A percentile compares a stretch with the other conserved stretches of the same genome.
Evolutionary conservation across 208 protist species (phyloP).

Genomic region (Tritrichomonas foetus): DNA sequence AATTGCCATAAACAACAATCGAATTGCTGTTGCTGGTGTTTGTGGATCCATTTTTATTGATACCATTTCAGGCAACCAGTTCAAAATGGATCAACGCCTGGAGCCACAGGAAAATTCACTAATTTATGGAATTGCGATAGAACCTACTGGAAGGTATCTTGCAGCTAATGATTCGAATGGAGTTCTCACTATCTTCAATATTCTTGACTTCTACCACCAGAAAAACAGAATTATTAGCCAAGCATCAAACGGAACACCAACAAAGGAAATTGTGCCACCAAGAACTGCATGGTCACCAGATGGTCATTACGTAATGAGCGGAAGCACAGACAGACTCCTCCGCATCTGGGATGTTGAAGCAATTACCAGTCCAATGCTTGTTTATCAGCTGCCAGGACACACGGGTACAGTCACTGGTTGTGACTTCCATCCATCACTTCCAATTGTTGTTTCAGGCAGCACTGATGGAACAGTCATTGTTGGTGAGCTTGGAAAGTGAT

Average conservation of each 20-base stretch:
- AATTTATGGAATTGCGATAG: not conserved
- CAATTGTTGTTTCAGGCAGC: slow-evolving; percentile 56
- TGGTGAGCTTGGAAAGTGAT: slow-evolving; percentile 48
- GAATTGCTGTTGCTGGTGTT: not conserved
- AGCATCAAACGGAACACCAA: no score
- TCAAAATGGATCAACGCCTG: not conserved
- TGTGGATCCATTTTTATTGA: not conserved
- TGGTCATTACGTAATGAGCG: slow-evolving; percentile 48
- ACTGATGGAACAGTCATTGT: slow-evolving; percentile 49
- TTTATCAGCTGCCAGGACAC: slow-evolving; percentile 63
- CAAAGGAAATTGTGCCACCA: not conserved
- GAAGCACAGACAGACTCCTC: slow-evolving; percentile 58
- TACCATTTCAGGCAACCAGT: not conserved
- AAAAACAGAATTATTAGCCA: not conserved
- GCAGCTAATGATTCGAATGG: not conserved
- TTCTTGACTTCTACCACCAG: not conserved
- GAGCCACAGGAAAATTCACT: not conserved
- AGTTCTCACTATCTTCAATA: not conserved
- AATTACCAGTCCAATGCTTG: slow-evolving; percentile 40
- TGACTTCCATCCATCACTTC: slow-evolving; percentile 61
- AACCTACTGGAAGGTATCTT: no score
- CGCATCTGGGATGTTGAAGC: slow-evolving; percentile 58
- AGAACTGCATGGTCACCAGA: slow-evolving; percentile 42
- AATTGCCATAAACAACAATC: not conserved
- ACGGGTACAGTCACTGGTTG: slow-evolving; percentile 60